Evolutionary conservation across 306 rosid genomes (phyloP).

Genomic region (Crataegus laevigata): DNA sequence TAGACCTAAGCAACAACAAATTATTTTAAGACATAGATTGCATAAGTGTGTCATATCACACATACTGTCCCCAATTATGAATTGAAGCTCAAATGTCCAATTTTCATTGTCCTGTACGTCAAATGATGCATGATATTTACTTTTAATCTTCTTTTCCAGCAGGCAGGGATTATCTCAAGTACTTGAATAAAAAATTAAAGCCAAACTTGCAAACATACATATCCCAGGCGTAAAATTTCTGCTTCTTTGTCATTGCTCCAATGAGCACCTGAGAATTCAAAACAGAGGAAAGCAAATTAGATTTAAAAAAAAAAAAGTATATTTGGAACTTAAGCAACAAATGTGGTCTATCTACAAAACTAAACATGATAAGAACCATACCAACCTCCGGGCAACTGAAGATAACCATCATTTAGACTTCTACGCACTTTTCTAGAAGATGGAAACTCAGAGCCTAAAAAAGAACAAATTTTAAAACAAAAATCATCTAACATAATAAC

Average conservation of each 20-base stretch:
- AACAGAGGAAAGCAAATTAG: not conserved
- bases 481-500: conserved; percentile 1
- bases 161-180: not conserved
- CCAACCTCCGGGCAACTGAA: conserved; percentile 62
- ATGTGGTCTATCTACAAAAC: not conserved
- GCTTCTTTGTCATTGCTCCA: conserved; percentile 78
- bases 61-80: not conserved
- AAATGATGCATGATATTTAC: not conserved
- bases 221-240: conserved; percentile 62
- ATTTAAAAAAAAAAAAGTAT: not conserved
- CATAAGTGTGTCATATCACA: not conserved
- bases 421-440: conserved; percentile 41
- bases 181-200: not conserved
- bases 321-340: not conserved
- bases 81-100: not conserved
- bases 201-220: conserved; percentile 33
- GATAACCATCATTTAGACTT: conserved; percentile 34
- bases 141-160: not conserved
- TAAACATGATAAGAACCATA: conserved; percentile 1
- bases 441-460: conserved; percentile 47
- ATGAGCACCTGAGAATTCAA: conserved; percentile 48
- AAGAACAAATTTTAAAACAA: not conserved
- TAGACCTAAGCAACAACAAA: not conserved
- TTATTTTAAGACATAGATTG: not conserved
- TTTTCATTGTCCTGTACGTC: not conserved